Percentiles rank a stretch among this genome's conserved stretches.
These are phyloP conservation scores for Cicer cuneatum DNA, from an alignment of 306 rosid genomes.

Conservation along the genomic window DNA sequence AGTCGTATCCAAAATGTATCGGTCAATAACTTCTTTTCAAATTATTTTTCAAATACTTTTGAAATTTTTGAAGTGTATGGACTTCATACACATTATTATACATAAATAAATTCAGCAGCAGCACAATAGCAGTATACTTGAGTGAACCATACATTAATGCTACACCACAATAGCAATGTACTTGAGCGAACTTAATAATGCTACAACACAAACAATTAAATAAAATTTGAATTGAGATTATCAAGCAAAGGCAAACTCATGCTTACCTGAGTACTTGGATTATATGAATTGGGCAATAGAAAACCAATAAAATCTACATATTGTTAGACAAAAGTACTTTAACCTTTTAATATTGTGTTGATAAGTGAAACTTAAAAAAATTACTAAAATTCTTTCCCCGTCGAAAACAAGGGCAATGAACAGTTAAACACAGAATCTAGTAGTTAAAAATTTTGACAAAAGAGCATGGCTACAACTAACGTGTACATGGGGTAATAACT, in stretches of 20 bases:
- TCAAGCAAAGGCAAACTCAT: constrained; percentile 13
- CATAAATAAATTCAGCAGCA: constrained; percentile 31
- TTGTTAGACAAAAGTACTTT: constrained; percentile 18
- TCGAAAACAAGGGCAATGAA: constrained; percentile 11
- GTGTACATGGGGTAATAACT: constrained; percentile 7
- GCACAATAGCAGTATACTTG: constrained; percentile 15
- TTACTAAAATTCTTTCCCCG: not conserved
- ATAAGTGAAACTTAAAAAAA: not conserved
- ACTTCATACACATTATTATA: constrained; percentile 13
- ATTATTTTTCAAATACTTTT: not conserved
- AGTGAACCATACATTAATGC: not conserved
- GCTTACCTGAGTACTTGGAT: constrained; percentile 21
- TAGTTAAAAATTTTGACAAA: constrained; percentile 28
- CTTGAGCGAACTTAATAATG: not conserved
- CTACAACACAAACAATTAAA: constrained; percentile 22
- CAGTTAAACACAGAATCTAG: constrained; percentile 10
- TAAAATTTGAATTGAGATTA: constrained; percentile 1
- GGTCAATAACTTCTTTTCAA: not conserved
- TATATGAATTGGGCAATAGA: constrained; percentile 24
- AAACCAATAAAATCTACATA: constrained; percentile 27
- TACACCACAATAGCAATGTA: not conserved
- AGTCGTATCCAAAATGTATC: not conserved
- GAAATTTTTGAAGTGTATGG: not conserved
- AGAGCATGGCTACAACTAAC: constrained; percentile 3
- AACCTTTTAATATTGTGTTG: constrained; percentile 21